Evolutionary conservation across 1,284 basidiomycete species (phyloP), one percentile per base, ranked within the genome.

Genomic region (Ceratobasidium sp.): DNA sequence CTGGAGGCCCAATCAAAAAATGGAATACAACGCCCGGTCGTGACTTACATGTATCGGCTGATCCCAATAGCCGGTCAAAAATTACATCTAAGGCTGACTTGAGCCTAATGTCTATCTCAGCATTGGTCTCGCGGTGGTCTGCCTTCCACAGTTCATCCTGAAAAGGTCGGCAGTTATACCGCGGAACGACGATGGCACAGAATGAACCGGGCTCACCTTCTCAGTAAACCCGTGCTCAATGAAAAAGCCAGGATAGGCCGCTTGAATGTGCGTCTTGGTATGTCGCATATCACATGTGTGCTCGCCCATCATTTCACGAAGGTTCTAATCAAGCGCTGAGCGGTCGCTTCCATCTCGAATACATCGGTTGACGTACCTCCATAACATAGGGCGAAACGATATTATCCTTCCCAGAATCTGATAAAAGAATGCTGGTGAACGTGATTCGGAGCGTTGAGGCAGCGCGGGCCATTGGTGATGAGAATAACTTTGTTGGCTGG

Each of bases 271-370:
- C 0, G 89, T 85, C 71, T 86, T 84, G 0, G 87, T 84, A 17
- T 84, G 84, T 11, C 93, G 88, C 77, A 88, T 87, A 80, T 94
- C 93, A 79, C 93, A 94, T 0, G 91, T 92, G 78, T 94, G 91
- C 0, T 88, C 85, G 0, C 93, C 92, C 67, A 89, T 88, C 74
- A 87, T 84, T 81, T 94, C 93, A 24, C 92, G 87, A 36, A 88
- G 85, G 76, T 90, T 86, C 91, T 92, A 71, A 1, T 44, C 6
- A 45, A 24, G 62, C n/a, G 41, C n/a, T n/a, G 17, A 69, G 33
- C 14, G 47, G 22, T 41, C 24, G 17, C 45, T 51, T 22, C 44
- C 29, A 44, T 24, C 9, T 36, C 22, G 24, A 14, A 53, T 19
- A 14, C n/a, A 24, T 17, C 67, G 11, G 24, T 75, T 75, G 54